A percentile compares a stretch with the other conserved stretches of the same genome.
Conservation (phyloP, 1,139 yeast genomes). For the Zygoascus hellenicus region DNA sequence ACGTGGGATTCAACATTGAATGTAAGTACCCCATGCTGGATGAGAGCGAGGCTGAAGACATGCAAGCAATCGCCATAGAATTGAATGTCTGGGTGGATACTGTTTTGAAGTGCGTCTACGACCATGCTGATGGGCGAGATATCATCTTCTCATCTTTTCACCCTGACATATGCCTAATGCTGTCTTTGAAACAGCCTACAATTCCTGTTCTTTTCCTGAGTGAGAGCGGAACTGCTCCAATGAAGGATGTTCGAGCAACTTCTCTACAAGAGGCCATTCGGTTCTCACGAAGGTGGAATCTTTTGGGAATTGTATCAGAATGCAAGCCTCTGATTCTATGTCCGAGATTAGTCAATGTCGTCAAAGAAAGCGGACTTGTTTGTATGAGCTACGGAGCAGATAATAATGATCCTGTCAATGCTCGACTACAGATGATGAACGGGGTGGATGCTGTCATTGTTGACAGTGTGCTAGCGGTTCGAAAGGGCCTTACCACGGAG, state of each 20-base stretch:
- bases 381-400: constrained; percentile 88
- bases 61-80: constrained; percentile 81
- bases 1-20: constrained; percentile 91
- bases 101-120: constrained; percentile 73
- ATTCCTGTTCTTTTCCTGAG: constrained; percentile 78
- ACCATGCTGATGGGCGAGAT: constrained; percentile 73
- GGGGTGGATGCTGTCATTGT: constrained; percentile 98
- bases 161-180: constrained; percentile 82
- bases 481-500: constrained; percentile 49
- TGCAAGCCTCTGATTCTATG: constrained; percentile 79
- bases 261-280: constrained; percentile 88
- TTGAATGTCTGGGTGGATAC: constrained; percentile 79
- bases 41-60: constrained; percentile 83
- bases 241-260: constrained; percentile 87
- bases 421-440: constrained; percentile 80
- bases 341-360: constrained; percentile 83
- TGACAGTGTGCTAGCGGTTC: constrained; percentile 86
- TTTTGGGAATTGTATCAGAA: constrained; percentile 88
- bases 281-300: constrained; percentile 86
- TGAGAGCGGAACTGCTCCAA: constrained; percentile 72
- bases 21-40: constrained; percentile 94
- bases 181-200: constrained; percentile 88
- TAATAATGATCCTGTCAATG: constrained; percentile 81
- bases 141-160: constrained; percentile 90
- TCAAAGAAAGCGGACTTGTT: constrained; percentile 83